Conservation (phyloP, 768 basidiomycete species). For the Mycena leptocephala region DNA sequence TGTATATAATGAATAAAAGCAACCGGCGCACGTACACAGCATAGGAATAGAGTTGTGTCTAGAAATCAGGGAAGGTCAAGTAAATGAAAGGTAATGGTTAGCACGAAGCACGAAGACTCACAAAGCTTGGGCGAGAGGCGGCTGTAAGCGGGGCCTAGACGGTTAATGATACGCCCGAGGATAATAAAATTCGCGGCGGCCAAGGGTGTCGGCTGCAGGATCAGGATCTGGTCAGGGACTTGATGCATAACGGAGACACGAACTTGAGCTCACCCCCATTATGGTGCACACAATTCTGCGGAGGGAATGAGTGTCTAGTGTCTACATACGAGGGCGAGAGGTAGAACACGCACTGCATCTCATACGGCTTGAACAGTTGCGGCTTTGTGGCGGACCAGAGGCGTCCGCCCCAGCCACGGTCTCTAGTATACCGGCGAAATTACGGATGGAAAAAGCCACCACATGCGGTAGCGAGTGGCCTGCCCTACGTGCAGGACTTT, state of each 20-base stretch:
- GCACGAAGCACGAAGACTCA: constrained; percentile 38
- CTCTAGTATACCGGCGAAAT: constrained; percentile 56
- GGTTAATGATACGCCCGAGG: constrained; percentile 61
- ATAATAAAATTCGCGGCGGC: constrained; percentile 64
- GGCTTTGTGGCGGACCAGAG: constrained; percentile 50
- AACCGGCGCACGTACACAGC: constrained; percentile 48
- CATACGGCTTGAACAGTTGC: constrained; percentile 48
- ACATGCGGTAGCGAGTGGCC: constrained; percentile 50
- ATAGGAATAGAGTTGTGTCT: constrained; percentile 60
- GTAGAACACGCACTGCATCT: constrained; percentile 58
- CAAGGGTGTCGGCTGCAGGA: constrained; percentile 25
- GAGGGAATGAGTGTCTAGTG: neutral
- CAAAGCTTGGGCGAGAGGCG: constrained; percentile 61
- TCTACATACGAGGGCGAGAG: neutral
- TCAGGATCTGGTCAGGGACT: neutral
- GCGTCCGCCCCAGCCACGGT: constrained; percentile 61
- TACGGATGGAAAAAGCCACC: constrained; percentile 60
- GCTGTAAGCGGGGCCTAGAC: constrained; percentile 66
- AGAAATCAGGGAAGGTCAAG: constrained; percentile 9
- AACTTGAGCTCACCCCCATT: constrained; percentile 27
- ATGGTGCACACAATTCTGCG: constrained; percentile 30
- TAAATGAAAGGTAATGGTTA: constrained; percentile 38
- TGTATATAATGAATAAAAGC: neutral
- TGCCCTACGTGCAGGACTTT: constrained; percentile 56
- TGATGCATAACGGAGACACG: no score